phyloP scores from a whole-genome alignment of 1,284 basidiomycete genomes.

The Microbotryum lychnidis-dioicae region DNA sequence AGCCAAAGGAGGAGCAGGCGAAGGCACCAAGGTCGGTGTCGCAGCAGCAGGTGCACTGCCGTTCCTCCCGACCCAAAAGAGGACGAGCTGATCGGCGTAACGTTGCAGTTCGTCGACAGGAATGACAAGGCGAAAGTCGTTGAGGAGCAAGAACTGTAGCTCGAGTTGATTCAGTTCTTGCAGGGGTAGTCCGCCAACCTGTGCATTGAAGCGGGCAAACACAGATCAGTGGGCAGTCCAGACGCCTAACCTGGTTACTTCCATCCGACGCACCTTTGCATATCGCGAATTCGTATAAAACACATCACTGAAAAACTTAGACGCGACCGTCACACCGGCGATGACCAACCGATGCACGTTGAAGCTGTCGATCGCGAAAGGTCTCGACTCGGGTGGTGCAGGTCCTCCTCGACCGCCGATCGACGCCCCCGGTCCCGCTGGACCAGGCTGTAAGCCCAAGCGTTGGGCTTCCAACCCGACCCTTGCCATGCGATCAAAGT shows the following conservation, averaged over 20 bases:
- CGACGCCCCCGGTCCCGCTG: slow-evolving; percentile 9
- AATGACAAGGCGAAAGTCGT: slow-evolving; percentile 87
- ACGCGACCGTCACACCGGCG: slow-evolving; percentile 93
- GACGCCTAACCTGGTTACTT: too few species aligned
- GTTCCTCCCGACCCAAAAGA: slow-evolving; percentile 42
- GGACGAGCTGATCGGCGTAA: slow-evolving; percentile 77
- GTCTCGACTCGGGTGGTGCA: slow-evolving; percentile 31
- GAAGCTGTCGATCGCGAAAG: slow-evolving; percentile 90
- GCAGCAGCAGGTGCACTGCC: slow-evolving; percentile 4
- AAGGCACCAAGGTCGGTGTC: neutral
- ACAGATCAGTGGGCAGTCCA: neutral
- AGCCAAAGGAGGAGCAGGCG: neutral
- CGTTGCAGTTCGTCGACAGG: slow-evolving; percentile 84
- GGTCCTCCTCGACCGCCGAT: neutral
- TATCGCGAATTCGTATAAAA: slow-evolving; percentile 99
- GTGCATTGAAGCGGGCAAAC: neutral
- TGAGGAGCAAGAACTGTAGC: slow-evolving; percentile 89
- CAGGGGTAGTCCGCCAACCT: slow-evolving; percentile 91
- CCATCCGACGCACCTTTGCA: slow-evolving; percentile 66
- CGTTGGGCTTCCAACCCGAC: slow-evolving; percentile 30
- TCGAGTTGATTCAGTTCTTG: slow-evolving; percentile 94
- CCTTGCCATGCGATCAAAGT: slow-evolving; percentile 76
- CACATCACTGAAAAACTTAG: slow-evolving; percentile 97
- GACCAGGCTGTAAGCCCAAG: slow-evolving; percentile 17
- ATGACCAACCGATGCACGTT: slow-evolving; percentile 95